phyloP scores from a whole-genome alignment of 257 asterid species.

The Solanum microdontum region DNA sequence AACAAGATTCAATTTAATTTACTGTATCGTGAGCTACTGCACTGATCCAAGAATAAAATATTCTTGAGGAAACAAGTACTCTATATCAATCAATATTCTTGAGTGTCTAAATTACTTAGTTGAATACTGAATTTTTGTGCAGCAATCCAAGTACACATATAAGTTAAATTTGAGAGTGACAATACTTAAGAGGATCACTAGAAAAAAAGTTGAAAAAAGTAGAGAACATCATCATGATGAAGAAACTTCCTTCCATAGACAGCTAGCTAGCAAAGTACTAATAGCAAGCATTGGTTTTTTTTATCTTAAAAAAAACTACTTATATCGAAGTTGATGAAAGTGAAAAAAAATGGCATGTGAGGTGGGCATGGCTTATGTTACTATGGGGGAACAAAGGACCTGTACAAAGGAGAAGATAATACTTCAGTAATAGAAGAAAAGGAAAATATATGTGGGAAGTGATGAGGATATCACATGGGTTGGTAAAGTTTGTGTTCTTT shows the following conservation, averaged over 20 bases:
- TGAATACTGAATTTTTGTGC: background rate
- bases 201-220: background rate
- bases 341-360: background rate
- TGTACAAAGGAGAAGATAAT: background rate
- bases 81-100: background rate
- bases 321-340: background rate
- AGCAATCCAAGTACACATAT: background rate
- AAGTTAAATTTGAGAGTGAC: background rate
- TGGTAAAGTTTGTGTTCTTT: background rate
- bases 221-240: background rate
- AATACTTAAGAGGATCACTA: background rate
- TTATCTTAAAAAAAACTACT: background rate
- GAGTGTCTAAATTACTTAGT: background rate
- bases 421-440: background rate
- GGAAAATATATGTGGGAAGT: background rate
- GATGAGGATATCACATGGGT: slow-evolving; percentile 1
- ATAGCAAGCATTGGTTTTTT: background rate
- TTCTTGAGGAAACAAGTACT: background rate
- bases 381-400: background rate
- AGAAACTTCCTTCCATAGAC: background rate
- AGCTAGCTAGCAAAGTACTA: background rate
- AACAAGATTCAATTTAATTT: background rate
- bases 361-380: background rate
- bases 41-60: background rate
- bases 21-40: background rate